These are phyloP conservation scores for Vigna radiata DNA, from an alignment of 306 rosid species.

Conservation along the genomic window DNA sequence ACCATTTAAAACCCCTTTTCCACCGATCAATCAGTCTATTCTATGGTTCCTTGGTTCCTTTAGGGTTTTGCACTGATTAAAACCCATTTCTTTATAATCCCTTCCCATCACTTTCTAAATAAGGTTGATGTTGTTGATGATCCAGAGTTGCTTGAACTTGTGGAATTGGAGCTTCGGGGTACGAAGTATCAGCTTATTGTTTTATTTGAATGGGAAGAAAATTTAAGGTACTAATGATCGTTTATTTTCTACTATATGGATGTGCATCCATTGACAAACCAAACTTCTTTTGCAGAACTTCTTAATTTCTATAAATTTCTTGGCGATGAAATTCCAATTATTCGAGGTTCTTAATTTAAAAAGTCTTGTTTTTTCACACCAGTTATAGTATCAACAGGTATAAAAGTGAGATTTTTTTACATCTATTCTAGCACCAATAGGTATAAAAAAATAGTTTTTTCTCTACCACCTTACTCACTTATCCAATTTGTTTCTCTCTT, in stretches of 20 bases:
- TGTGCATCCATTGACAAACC: slow-evolving; percentile 35
- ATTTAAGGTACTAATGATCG: neutral
- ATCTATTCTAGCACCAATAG: too few relatives aligned
- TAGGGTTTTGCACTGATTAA: too few relatives aligned
- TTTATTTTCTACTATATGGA: neutral
- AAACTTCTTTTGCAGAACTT: slow-evolving; percentile 67
- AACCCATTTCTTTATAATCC: too few relatives aligned
- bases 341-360: slow-evolving; percentile 72
- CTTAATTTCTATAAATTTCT: slow-evolving; percentile 92
- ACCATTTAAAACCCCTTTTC: too few relatives aligned
- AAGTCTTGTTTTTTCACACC: too few relatives aligned
- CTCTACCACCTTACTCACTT: too few relatives aligned
- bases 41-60: too few relatives aligned
- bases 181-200: slow-evolving; percentile 24
- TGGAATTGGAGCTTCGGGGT: slow-evolving; percentile 97
- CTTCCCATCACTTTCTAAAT: slow-evolving; percentile 60
- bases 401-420: too few relatives aligned
- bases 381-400: too few relatives aligned
- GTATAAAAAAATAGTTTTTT: too few relatives aligned
- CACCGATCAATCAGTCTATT: too few relatives aligned
- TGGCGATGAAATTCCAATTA: slow-evolving; percentile 93
- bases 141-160: slow-evolving; percentile 83
- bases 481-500: too few relatives aligned
- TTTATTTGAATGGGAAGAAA: slow-evolving; percentile 23
- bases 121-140: slow-evolving; percentile 91